phyloP scores from a whole-genome alignment of 2,329 filamentous ascomycete species.

The Calonectria pseudoreteaudii region DNA sequence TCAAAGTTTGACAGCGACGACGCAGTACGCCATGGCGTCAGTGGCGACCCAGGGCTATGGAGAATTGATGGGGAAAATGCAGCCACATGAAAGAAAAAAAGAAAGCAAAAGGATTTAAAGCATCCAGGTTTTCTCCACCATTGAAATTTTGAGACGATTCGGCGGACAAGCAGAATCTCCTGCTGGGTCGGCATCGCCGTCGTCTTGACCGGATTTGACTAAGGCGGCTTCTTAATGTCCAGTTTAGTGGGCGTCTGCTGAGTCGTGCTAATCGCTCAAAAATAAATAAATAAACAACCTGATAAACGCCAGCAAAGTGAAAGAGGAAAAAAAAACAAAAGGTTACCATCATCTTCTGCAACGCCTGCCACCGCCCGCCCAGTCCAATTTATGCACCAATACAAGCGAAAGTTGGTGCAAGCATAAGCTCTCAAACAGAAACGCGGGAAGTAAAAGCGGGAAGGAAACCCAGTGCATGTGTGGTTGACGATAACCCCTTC shows the following conservation, averaged over 20 bases:
- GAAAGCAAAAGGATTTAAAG: background rate
- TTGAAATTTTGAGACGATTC: background rate
- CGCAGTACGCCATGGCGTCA: background rate
- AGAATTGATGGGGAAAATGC: background rate
- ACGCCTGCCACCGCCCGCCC: background rate
- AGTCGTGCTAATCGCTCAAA: background rate
- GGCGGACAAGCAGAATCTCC: background rate
- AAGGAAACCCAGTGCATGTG: background rate
- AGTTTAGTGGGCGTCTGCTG: conserved; percentile 1
- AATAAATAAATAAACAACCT: background rate
- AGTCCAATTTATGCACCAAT: background rate
- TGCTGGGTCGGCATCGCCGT: conserved; percentile 4
- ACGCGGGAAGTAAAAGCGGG: too few species aligned
- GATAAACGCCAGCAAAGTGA: background rate
- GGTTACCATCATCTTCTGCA: background rate
- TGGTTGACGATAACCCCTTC: too few species aligned
- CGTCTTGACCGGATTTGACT: conserved; percentile 1
- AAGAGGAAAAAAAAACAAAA: background rate
- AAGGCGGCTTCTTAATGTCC: background rate
- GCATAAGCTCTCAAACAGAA: background rate
- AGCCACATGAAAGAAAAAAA: background rate
- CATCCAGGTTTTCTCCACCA: background rate
- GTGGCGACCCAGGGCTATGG: background rate
- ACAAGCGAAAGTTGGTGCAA: background rate
- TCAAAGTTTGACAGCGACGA: conserved; percentile 5